These are phyloP conservation scores for Lojkania enalia DNA, from an alignment of 2,329 filamentous ascomycete genomes.

Conservation along the genomic window DNA sequence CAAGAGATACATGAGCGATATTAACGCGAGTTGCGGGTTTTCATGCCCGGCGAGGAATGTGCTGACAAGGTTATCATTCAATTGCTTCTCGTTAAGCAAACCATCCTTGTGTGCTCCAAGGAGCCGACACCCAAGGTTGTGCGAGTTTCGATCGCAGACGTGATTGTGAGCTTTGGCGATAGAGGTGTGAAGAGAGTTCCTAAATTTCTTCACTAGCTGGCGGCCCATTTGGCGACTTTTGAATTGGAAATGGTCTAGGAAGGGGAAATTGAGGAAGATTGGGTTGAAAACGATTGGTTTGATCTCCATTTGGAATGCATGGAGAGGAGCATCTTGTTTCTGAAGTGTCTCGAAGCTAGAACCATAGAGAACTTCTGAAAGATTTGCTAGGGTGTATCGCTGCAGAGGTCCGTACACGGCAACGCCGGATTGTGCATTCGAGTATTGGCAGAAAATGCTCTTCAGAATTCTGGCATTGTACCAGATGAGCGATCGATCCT, in stretches of 20 bases:
- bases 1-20: constrained; percentile 32
- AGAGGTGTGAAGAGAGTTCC: constrained; percentile 21
- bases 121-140: constrained; percentile 25
- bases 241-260: constrained; percentile 26
- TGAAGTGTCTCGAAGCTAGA: constrained; percentile 32
- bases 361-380: constrained; percentile 37
- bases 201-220: constrained; percentile 23
- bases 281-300: constrained; percentile 33
- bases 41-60: constrained; percentile 34
- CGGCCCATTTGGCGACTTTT: constrained; percentile 25
- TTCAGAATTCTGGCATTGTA: constrained; percentile 27
- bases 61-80: constrained; percentile 31
- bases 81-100: constrained; percentile 26
- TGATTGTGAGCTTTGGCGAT: constrained; percentile 30
- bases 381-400: constrained; percentile 44
- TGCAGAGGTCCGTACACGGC: constrained; percentile 41
- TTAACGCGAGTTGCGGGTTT: constrained; percentile 29
- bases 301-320: constrained; percentile 27
- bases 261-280: constrained; percentile 32
- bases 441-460: constrained; percentile 6
- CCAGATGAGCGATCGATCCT: constrained; percentile 27
- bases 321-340: constrained; percentile 22
- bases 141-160: constrained; percentile 24
- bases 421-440: constrained; percentile 14
- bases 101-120: constrained; percentile 27